phyloP scores from a whole-genome alignment of 2,329 filamentous ascomycete species.

The Falciphora oryzae region DNA sequence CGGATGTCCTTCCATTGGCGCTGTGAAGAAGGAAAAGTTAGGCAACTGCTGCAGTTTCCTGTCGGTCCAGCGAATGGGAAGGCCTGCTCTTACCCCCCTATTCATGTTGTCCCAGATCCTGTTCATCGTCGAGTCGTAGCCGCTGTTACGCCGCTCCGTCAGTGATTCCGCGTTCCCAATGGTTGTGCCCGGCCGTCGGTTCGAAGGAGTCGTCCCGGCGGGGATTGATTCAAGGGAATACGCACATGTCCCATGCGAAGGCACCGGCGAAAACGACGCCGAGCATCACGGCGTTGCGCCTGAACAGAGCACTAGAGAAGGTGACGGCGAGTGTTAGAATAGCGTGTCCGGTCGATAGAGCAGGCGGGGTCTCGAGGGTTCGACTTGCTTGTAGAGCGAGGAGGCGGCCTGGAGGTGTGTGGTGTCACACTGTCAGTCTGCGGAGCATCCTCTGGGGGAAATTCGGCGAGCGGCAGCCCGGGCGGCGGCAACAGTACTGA shows the following conservation, averaged over 20 bases:
- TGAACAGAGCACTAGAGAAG: constrained; percentile 66
- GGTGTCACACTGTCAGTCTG: neutral
- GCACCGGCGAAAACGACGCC: constrained; percentile 78
- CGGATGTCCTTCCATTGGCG: constrained; percentile 99
- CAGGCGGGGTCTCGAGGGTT: constrained; percentile 9
- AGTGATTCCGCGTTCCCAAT: neutral
- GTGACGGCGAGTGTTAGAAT: constrained; percentile 11
- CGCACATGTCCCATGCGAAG: constrained; percentile 92
- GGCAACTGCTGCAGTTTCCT: neutral
- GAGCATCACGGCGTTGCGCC: constrained; percentile 83
- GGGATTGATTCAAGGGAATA: constrained; percentile 16
- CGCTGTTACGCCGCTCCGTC: constrained; percentile 44
- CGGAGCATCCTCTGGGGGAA: neutral
- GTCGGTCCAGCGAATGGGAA: neutral
- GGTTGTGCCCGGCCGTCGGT: too few relatives aligned
- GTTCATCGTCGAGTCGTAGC: constrained; percentile 77
- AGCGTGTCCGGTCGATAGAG: neutral
- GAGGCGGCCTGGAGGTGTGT: neutral
- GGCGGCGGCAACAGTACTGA: neutral
- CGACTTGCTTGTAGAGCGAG: constrained; percentile 55
- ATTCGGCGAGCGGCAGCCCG: neutral
- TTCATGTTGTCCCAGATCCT: constrained; percentile 88
- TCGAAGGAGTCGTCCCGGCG: neutral
- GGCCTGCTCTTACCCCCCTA: constrained; percentile 68
- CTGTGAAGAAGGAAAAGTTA: constrained; percentile 39